A percentile compares a stretch with the other conserved stretches of the same genome.
Conservation (phyloP, 106 monocot species). For the Alisma plantagoaquatica region DNA sequence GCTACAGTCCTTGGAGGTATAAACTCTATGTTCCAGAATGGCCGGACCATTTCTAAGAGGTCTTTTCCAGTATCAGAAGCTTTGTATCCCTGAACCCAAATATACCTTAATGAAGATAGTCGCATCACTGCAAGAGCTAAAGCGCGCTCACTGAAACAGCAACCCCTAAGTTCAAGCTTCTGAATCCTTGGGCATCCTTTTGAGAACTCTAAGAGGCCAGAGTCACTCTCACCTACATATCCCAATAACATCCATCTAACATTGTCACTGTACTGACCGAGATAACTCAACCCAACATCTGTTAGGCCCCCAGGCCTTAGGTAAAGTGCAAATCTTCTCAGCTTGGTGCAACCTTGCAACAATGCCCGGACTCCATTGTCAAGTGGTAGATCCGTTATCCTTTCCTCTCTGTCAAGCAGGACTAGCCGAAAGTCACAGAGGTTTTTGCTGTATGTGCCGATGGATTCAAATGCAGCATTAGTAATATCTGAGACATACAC, state of each 20-base stretch:
- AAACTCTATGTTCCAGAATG: conserved; percentile 89
- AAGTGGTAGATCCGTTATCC: conserved; percentile 63
- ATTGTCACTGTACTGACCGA: conserved; percentile 48
- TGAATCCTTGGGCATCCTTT: conserved; percentile 53
- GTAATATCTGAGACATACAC: conserved; percentile 79
- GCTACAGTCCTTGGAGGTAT: conserved; percentile 31
- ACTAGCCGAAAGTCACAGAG: conserved; percentile 76
- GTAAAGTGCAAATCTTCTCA: conserved; percentile 78
- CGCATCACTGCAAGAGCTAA: conserved; percentile 45
- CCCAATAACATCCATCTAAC: conserved; percentile 80
- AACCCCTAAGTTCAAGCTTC: conserved; percentile 77
- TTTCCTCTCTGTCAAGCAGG: conserved; percentile 52
- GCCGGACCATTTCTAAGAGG: conserved; percentile 59
- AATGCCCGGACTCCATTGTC: conserved; percentile 79
- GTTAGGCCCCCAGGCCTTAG: conserved; percentile 69
- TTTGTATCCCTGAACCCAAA: conserved; percentile 89
- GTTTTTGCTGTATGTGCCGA: conserved; percentile 53
- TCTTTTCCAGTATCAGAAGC: conserved; percentile 37
- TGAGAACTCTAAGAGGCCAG: conserved; percentile 54
- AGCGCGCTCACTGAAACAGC: conserved; percentile 83
- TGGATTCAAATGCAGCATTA: conserved; percentile 55
- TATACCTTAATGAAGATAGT: conserved; percentile 48
- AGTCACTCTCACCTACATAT: conserved; percentile 55
- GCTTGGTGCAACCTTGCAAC: conserved; percentile 61
- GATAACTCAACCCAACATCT: conserved; percentile 58